Conservation (phyloP, 2,329 filamentous ascomycete genomes). For the Diaporthe citrichinensis region DNA sequence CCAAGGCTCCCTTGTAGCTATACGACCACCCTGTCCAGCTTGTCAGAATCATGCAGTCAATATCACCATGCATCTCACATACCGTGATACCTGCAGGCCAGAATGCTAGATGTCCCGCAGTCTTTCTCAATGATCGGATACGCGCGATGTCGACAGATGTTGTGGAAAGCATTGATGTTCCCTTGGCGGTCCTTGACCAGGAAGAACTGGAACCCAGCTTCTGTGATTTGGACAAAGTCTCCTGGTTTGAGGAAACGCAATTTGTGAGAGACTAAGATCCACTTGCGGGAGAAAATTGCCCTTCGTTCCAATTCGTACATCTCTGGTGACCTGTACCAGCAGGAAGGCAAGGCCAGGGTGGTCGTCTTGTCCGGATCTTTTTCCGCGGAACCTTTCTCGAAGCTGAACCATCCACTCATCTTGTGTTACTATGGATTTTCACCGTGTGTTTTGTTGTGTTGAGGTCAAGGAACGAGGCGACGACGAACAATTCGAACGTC, state of each 20-base stretch:
- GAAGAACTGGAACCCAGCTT: slow-evolving; percentile 56
- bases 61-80: background rate
- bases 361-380: background rate
- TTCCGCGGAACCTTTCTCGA: too few relatives aligned
- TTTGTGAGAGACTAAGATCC: slow-evolving; percentile 53
- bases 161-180: slow-evolving; percentile 58
- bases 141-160: slow-evolving; percentile 59
- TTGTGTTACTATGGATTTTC: too few relatives aligned
- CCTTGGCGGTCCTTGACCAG: slow-evolving; percentile 52
- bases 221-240: slow-evolving; percentile 51
- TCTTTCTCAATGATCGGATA: slow-evolving; percentile 56
- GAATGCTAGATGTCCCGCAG: slow-evolving; percentile 50
- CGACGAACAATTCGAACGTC: too few relatives aligned
- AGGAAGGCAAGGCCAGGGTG: background rate
- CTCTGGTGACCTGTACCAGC: slow-evolving; percentile 57
- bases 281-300: slow-evolving; percentile 58
- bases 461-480: too few relatives aligned
- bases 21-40: slow-evolving; percentile 54
- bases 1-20: slow-evolving; percentile 55
- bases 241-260: slow-evolving; percentile 53
- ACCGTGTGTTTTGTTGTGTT: too few relatives aligned
- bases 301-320: slow-evolving; percentile 61
- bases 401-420: too few relatives aligned
- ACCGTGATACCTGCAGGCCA: slow-evolving; percentile 51
- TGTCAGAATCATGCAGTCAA: too few relatives aligned